Evolutionary conservation across 148 eudicot genomes (phyloP).

Genomic region (Rhododendron vialii): DNA sequence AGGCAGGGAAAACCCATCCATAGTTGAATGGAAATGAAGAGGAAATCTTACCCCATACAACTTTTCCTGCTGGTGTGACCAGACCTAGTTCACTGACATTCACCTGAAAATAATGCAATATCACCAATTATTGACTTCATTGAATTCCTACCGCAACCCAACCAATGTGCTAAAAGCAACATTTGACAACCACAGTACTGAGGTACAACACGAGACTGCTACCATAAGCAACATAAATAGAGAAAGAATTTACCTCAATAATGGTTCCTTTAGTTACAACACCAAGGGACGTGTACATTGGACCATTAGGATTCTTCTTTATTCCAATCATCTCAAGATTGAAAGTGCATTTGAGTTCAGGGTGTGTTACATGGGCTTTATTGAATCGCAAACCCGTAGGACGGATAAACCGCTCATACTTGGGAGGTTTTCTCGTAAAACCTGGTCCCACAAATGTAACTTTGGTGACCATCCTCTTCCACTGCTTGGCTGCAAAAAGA

Average conservation of each 20-base stretch:
- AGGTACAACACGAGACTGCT: neutral
- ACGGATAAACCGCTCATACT: conserved; percentile 93
- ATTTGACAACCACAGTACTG: neutral
- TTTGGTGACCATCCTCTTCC: conserved; percentile 98
- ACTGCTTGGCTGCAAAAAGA: conserved; percentile 79
- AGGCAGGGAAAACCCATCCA: neutral
- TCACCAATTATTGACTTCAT: neutral
- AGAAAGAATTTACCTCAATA: conserved; percentile 55
- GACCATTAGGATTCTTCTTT: conserved; percentile 94
- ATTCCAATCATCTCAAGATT: conserved; percentile 97
- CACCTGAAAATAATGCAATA: conserved; percentile 36
- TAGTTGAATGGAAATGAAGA: neutral
- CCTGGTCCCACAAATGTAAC: conserved; percentile 92
- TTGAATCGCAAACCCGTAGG: conserved; percentile 86
- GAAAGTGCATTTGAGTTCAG: conserved; percentile 94
- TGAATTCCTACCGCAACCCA: neutral
- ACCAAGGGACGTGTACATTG: conserved; percentile 92
- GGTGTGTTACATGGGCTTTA: conserved; percentile 95
- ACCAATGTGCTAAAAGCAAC: neutral
- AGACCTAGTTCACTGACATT: conserved; percentile 94
- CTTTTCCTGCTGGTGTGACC: conserved; percentile 98
- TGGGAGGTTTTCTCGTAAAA: conserved; percentile 95
- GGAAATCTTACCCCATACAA: conserved; percentile 83
- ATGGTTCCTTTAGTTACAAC: conserved; percentile 92
- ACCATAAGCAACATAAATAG: neutral